Percentiles rank a stretch among this genome's conserved stretches.
Evolutionary conservation across 2,329 filamentous ascomycete species (phyloP).

Genomic region (Aspergillus eucalypticola): DNA sequence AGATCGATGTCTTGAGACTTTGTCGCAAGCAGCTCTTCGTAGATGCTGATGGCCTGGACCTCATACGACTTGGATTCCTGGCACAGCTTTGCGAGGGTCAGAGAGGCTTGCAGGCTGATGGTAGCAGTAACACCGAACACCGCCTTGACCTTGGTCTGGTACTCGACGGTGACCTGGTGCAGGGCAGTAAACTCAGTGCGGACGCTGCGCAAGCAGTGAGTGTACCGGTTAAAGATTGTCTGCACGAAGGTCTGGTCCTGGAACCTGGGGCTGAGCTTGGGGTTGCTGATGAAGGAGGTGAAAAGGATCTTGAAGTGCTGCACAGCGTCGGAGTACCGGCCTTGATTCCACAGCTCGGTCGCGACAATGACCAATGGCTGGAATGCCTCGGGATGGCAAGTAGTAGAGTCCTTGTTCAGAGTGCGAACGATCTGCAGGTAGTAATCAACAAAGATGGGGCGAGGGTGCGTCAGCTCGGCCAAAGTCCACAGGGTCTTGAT

Average conservation of each 20-base stretch:
- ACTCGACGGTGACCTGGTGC: slow-evolving; percentile 38
- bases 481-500: slow-evolving; percentile 40
- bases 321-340: slow-evolving; percentile 40
- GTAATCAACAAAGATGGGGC: slow-evolving; percentile 41
- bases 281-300: slow-evolving; percentile 38
- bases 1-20: slow-evolving; percentile 35
- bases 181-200: slow-evolving; percentile 33
- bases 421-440: slow-evolving; percentile 40
- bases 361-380: slow-evolving; percentile 41
- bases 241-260: slow-evolving; percentile 36
- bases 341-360: slow-evolving; percentile 42
- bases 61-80: slow-evolving; percentile 41
- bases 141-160: slow-evolving; percentile 35
- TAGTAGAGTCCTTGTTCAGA: slow-evolving; percentile 40
- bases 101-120: slow-evolving; percentile 40
- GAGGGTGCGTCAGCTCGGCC: slow-evolving; percentile 39
- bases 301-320: slow-evolving; percentile 38
- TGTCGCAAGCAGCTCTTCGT: slow-evolving; percentile 39
- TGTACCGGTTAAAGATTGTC: slow-evolving; percentile 38
- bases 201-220: slow-evolving; percentile 36
- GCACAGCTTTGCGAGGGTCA: slow-evolving; percentile 39
- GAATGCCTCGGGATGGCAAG: slow-evolving; percentile 40
- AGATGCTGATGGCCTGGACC: slow-evolving; percentile 37
- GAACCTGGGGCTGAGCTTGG: slow-evolving; percentile 36
- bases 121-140: slow-evolving; percentile 37